Evolutionary conservation across 768 basidiomycete species (phyloP).

Genomic region (Leccinum arenicola): DNA sequence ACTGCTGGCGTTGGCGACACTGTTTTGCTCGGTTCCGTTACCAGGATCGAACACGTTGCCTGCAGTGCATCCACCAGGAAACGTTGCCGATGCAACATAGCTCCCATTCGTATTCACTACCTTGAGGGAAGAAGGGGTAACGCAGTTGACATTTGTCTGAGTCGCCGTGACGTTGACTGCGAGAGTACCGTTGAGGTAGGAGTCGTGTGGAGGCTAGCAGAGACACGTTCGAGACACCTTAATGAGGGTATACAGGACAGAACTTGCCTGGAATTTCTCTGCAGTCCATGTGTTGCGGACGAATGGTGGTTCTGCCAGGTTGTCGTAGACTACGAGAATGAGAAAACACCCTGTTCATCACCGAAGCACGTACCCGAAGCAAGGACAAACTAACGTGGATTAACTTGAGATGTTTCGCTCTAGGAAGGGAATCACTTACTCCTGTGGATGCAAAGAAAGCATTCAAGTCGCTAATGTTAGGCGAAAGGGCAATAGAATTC

Average conservation of each 20-base stretch:
- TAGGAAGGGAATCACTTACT: slow-evolving; percentile 28
- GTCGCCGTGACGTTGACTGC: slow-evolving; percentile 49
- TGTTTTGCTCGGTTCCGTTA: slow-evolving; percentile 46
- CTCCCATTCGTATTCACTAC: slow-evolving; percentile 22
- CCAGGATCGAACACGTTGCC: slow-evolving; percentile 37
- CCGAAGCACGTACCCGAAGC: slow-evolving; percentile 23
- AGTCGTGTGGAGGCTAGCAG: slow-evolving; percentile 40
- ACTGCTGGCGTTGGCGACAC: slow-evolving; percentile 40
- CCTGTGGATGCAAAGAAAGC: slow-evolving; percentile 62
- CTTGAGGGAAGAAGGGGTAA: slow-evolving; percentile 33
- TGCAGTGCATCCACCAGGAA: slow-evolving; percentile 45
- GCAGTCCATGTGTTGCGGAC: slow-evolving; percentile 50
- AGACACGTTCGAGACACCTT: neutral
- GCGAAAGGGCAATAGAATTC: slow-evolving; percentile 44
- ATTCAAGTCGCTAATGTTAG: slow-evolving; percentile 43
- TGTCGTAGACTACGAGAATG: slow-evolving; percentile 30
- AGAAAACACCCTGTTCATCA: neutral
- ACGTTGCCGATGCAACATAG: slow-evolving; percentile 43
- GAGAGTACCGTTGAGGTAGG: slow-evolving; percentile 52
- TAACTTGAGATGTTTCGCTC: slow-evolving; percentile 1
- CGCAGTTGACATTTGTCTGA: slow-evolving; percentile 46
- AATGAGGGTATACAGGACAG: neutral
- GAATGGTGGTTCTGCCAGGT: slow-evolving; percentile 58
- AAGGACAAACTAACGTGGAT: slow-evolving; percentile 32
- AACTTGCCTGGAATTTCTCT: slow-evolving; percentile 46